These are phyloP conservation scores for Phylloporus sp. DNA, from an alignment of 1,284 basidiomycete genomes.

Conservation along the genomic window DNA sequence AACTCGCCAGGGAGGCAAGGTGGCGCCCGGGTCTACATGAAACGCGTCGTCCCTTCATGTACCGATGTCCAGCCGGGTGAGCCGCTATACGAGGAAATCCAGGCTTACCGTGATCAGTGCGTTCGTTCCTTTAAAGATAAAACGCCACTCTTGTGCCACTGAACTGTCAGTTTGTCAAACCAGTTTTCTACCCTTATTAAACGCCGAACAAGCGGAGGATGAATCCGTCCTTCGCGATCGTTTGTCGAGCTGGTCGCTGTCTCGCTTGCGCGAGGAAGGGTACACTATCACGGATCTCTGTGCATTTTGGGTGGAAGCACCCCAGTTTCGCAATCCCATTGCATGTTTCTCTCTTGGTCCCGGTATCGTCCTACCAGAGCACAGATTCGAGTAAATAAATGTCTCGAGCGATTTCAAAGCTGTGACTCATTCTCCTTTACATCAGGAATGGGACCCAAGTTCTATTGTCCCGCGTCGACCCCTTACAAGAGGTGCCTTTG, in stretches of 20 bases:
- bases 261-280: conserved; percentile 64
- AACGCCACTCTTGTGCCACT: neutral
- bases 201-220: conserved; percentile 67
- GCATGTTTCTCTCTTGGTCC: conserved; percentile 65
- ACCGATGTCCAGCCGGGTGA: conserved; percentile 39
- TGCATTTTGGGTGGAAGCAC: conserved; percentile 67
- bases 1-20: conserved; percentile 7
- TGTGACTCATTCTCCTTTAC: conserved; percentile 7
- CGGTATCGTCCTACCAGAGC: conserved; percentile 57
- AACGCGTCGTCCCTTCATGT: conserved; percentile 43
- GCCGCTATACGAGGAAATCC: conserved; percentile 47
- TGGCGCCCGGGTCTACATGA: conserved; percentile 26
- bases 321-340: conserved; percentile 61
- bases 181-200: conserved; percentile 70
- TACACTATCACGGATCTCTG: conserved; percentile 67
- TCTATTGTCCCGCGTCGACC: conserved; percentile 65
- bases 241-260: conserved; percentile 65
- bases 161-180: conserved; percentile 1
- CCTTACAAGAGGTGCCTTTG: conserved; percentile 53
- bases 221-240: conserved; percentile 62
- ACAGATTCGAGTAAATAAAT: conserved; percentile 62
- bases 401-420: neutral
- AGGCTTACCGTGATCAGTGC: conserved; percentile 49
- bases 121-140: conserved; percentile 15
- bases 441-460: conserved; percentile 67